Percentiles rank a stretch among this genome's conserved stretches.
Evolutionary conservation across 768 basidiomycete species (phyloP).

Genomic region (Boletellus ananas): DNA sequence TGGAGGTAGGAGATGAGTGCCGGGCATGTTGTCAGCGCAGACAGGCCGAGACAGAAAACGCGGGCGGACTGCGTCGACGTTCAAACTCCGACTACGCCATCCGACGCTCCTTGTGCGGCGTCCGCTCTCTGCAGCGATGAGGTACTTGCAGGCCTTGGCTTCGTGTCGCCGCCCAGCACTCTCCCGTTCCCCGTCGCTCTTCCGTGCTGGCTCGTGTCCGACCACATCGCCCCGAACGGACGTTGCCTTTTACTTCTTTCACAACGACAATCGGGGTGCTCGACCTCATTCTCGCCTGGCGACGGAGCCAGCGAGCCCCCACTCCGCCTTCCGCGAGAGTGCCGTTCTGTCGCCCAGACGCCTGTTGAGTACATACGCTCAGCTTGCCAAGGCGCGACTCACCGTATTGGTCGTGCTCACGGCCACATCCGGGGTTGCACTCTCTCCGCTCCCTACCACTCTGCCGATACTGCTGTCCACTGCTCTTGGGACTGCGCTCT

Average conservation of each 20-base stretch:
- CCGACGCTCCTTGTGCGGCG: too few relatives aligned
- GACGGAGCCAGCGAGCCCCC: constrained; percentile 9
- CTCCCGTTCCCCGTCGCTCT: neutral
- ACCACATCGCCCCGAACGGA: constrained; percentile 22
- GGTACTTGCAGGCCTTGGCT: neutral
- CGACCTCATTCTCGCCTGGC: constrained; percentile 13
- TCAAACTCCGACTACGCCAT: constrained; percentile 30
- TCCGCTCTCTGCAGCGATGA: constrained; percentile 21
- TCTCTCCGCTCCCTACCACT: constrained; percentile 84
- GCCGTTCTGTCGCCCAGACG: constrained; percentile 46
- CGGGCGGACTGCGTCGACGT: constrained; percentile 9
- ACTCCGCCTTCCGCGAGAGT: constrained; percentile 33
- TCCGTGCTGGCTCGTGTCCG: neutral
- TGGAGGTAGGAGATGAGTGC: constrained; percentile 88
- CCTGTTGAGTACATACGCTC: constrained; percentile 64
- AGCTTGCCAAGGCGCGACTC: constrained; percentile 83
- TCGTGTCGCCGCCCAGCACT: constrained; percentile 16
- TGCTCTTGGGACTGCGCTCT: constrained; percentile 85
- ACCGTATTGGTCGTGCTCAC: constrained; percentile 83
- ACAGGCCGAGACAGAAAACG: constrained; percentile 8
- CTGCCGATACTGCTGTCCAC: constrained; percentile 83
- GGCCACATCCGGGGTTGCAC: constrained; percentile 87
- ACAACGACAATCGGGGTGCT: constrained; percentile 53
- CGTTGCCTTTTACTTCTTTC: constrained; percentile 60
- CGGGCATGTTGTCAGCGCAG: constrained; percentile 39